These are phyloP conservation scores for Petrea volubilis DNA, from an alignment of 257 asterid genomes.

Conservation along the genomic window DNA sequence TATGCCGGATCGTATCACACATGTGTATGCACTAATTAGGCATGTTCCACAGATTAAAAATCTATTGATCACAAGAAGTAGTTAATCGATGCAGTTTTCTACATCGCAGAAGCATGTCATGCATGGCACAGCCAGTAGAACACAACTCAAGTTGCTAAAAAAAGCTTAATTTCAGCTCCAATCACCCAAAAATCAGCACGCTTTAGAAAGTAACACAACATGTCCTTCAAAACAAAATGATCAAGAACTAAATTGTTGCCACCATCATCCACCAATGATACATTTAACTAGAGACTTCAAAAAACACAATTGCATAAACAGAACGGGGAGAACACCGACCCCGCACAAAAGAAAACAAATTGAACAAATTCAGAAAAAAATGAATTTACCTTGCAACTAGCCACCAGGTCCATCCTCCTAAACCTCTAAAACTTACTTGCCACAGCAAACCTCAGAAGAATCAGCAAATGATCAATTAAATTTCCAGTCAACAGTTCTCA, in stretches of 20 bases:
- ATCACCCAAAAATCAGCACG: not conserved
- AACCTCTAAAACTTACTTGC: conserved; percentile 30
- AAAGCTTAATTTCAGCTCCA: not conserved
- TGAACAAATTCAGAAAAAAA: too few species aligned
- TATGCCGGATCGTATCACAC: not conserved
- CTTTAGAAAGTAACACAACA: not conserved
- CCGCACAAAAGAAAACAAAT: conserved; percentile 2
- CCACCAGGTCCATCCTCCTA: conserved; percentile 73
- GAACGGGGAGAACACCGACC: conserved; percentile 3
- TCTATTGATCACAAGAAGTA: conserved; percentile 4
- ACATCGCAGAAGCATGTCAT: not conserved
- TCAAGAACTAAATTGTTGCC: not conserved
- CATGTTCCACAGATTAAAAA: not conserved
- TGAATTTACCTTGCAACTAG: conserved; percentile 75
- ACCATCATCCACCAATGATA: not conserved
- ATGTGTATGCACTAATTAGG: not conserved
- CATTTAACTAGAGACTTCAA: not conserved
- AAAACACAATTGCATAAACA: not conserved
- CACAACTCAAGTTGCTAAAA: not conserved
- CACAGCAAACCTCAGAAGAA: conserved; percentile 34
- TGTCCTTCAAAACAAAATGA: conserved; percentile 2
- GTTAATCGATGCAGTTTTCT: not conserved
- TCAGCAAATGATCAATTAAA: conserved; percentile 25
- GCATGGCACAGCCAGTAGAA: not conserved
- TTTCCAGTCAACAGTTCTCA: conserved; percentile 31